Evolutionary conservation across 2,329 filamentous ascomycete genomes (phyloP), one percentile per base, ranked within the genome.

Genomic region (Trichoderma pleuroti): DNA sequence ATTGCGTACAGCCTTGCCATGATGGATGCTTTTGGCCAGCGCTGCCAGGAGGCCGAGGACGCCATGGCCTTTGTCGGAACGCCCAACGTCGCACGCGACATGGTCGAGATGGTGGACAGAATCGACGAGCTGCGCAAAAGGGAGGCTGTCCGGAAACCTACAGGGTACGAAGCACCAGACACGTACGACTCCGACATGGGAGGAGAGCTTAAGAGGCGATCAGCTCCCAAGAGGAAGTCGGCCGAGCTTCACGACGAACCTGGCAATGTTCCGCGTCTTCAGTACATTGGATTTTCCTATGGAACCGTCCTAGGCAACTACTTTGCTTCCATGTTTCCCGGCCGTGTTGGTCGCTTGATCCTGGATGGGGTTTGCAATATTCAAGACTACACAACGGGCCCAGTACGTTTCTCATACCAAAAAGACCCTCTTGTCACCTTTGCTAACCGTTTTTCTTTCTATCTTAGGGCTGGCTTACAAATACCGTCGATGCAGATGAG

Each of bases 261-360:
- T 7, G 68, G 63, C 21, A 49, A 74, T 28, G 66, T 73, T 2
- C 70, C 72, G 3, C 54, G 74, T 12, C 73, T 86, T 34, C 82
- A 83, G 74, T 87, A 86, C 73, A 82, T 84, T 78, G 85, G 86
- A 0, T 82, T 86, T 66, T 86, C 84, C 7, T 87, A 87, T 21
- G 79, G 80, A 18, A 80, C 78, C 2, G 21, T 79, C 0, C 74
- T 81, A 0, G 80, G 80, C 1, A 80, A 80, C 54, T 78, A 78
- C 34, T 80, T 81, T 72, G 78, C 79, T 3, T 77, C 79, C 34
- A 76, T 81, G 76, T 81, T 78, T 39, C 79, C 80, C 0, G 78
- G 74, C 0, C 76, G 80, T 4, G 74, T 86, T 10, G 82, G 79
- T 0, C 79, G 83, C 16, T 75, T 86, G 66, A 77, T 85, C 4